Evolutionary conservation across 371 early-diverging fungal genomes (phyloP).

Genomic region (Mortierella sp.): DNA sequence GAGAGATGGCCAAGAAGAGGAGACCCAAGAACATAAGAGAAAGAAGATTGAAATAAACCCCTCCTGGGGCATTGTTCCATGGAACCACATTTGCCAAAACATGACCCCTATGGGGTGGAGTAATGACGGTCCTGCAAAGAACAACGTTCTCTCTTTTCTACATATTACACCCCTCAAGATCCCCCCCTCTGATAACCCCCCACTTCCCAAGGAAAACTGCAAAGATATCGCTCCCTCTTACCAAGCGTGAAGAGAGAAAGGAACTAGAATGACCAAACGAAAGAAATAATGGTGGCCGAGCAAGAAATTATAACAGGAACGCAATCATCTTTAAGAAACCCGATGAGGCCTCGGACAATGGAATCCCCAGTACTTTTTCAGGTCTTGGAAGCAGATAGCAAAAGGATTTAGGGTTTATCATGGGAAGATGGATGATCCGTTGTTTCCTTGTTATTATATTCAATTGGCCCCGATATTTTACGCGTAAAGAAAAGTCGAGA

Average conservation of each 20-base stretch:
- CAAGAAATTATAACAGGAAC: not conserved
- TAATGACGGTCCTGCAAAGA: constrained; percentile 2
- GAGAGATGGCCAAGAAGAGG: not conserved
- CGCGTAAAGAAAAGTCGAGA: not conserved
- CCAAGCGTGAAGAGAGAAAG: not conserved
- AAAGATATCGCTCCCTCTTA: not conserved
- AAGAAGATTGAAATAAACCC: not conserved
- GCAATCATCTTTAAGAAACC: not conserved
- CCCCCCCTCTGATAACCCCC: not conserved
- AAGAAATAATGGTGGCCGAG: not conserved
- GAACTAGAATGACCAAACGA: not conserved
- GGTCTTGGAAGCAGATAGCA: constrained; percentile 8
- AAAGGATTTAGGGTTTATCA: constrained; percentile 12
- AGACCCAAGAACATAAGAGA: not conserved
- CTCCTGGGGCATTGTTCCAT: not conserved
- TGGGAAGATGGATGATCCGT: not conserved
- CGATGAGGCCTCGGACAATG: not conserved
- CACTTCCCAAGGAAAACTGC: not conserved
- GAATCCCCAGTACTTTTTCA: not conserved
- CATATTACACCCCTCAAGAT: not conserved
- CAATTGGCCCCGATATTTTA: not conserved
- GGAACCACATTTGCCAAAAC: constrained; percentile 6
- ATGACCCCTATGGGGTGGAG: constrained; percentile 2
- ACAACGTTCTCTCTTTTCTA: not conserved
- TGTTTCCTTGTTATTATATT: not conserved